phyloP scores from a whole-genome alignment of 345 rosid species.

The Carallia pectinifolia region DNA sequence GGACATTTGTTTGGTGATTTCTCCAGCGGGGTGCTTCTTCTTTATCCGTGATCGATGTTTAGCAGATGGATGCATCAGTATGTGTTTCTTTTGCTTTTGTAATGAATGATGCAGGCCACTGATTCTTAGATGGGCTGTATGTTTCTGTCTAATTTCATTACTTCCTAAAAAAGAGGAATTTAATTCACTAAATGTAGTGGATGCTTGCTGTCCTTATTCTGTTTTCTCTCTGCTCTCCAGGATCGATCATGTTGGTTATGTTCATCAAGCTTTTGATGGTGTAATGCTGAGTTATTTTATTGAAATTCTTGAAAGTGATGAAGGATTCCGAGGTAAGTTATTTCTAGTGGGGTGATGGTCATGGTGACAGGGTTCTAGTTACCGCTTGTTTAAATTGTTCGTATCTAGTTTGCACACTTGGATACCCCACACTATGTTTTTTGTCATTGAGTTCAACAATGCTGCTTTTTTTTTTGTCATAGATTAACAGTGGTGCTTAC shows the following conservation, averaged over 20 bases:
- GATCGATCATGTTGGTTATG: constrained; percentile 87
- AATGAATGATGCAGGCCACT: constrained; percentile 70
- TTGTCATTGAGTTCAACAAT: too few species aligned
- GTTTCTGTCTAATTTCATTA: constrained; percentile 74
- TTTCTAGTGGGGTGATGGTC: constrained; percentile 11
- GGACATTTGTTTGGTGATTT: constrained; percentile 23
- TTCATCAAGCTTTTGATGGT: constrained; percentile 83
- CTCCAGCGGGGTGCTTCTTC: constrained; percentile 59
- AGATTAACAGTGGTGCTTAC: too few species aligned
- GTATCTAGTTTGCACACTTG: constrained; percentile 5
- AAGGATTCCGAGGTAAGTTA: constrained; percentile 71
- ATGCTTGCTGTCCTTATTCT: too few species aligned
- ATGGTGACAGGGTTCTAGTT: constrained; percentile 9
- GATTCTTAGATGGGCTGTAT: constrained; percentile 88
- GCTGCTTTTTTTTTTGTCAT: background rate
- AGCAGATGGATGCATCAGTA: constrained; percentile 80
- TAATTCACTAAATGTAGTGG: constrained; percentile 46
- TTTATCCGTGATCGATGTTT: constrained; percentile 64
- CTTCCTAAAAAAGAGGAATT: constrained; percentile 70
- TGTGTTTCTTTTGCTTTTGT: constrained; percentile 58
- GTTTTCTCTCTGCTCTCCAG: constrained; percentile 45
- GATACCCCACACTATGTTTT: background rate
- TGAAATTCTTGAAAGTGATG: constrained; percentile 64
- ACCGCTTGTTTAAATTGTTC: background rate
- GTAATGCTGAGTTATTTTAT: too few species aligned